phyloP scores from a whole-genome alignment of 2,329 filamentous ascomycete species.

The Sordariomycetes sp. region DNA sequence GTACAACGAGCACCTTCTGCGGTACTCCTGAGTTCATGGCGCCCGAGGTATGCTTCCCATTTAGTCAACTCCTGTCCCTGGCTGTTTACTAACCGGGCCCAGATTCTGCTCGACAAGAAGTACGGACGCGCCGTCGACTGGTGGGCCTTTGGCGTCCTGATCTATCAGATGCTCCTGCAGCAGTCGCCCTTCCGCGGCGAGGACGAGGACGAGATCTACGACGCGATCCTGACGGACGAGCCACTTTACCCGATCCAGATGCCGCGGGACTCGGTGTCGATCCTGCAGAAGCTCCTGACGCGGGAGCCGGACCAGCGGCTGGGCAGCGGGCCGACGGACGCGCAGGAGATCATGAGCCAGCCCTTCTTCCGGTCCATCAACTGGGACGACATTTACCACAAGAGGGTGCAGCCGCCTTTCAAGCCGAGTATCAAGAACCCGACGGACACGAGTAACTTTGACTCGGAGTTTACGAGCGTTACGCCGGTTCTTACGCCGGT shows the following conservation, averaged over 20 bases:
- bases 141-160: slow-evolving; percentile 98
- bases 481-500: slow-evolving; percentile 95
- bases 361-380: slow-evolving; percentile 96
- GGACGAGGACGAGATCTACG: slow-evolving; percentile 98
- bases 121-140: slow-evolving; percentile 95
- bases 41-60: slow-evolving; percentile 58
- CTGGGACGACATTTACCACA: slow-evolving; percentile 98
- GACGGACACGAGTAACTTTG: slow-evolving; percentile 99
- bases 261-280: slow-evolving; percentile 94
- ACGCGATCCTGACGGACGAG: slow-evolving; percentile 94
- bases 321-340: slow-evolving; percentile 89
- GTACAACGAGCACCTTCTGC: slow-evolving; percentile 94
- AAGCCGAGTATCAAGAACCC: slow-evolving; percentile 78
- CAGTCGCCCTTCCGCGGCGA: slow-evolving; percentile 98
- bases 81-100: not conserved
- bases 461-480: slow-evolving; percentile 95
- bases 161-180: slow-evolving; percentile 98
- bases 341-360: slow-evolving; percentile 97
- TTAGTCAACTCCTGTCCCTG: slow-evolving; percentile 14
- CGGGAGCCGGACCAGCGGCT: slow-evolving; percentile 87
- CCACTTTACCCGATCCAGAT: slow-evolving; percentile 97
- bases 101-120: slow-evolving; percentile 97
- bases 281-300: slow-evolving; percentile 91
- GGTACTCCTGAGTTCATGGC: slow-evolving; percentile 99
- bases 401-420: slow-evolving; percentile 81